phyloP scores from a whole-genome alignment of 1,284 basidiomycete genomes.

The Cutaneotrichosporon cyanovorans region DNA sequence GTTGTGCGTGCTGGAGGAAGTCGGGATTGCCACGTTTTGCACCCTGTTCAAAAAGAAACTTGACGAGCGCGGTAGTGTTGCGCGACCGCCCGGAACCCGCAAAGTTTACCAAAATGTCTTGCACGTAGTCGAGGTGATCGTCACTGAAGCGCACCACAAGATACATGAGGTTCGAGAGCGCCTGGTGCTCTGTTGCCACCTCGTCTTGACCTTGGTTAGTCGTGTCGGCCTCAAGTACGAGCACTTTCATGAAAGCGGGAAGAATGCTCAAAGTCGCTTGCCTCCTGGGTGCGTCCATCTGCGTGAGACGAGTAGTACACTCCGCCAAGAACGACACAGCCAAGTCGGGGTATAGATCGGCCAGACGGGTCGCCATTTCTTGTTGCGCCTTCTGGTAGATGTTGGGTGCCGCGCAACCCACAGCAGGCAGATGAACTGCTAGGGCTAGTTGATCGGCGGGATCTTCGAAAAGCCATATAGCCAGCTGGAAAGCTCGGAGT shows the following conservation, averaged over 20 bases:
- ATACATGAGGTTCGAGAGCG: constrained; percentile 75
- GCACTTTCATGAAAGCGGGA: constrained; percentile 69
- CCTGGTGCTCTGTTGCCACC: constrained; percentile 53
- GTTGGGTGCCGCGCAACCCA: constrained; percentile 64
- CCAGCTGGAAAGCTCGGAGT: constrained; percentile 66
- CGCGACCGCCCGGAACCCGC: constrained; percentile 25
- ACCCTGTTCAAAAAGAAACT: constrained; percentile 80
- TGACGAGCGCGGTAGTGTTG: constrained; percentile 71
- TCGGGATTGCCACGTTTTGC: constrained; percentile 70
- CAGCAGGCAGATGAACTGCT: constrained; percentile 63
- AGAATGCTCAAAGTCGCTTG: constrained; percentile 59
- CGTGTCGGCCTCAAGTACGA: constrained; percentile 53
- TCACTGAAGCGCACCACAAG: constrained; percentile 73
- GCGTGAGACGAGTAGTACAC: constrained; percentile 64
- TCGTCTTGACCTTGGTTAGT: constrained; percentile 27
- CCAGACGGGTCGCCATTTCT: constrained; percentile 67
- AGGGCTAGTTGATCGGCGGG: constrained; percentile 49
- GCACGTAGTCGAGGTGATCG: constrained; percentile 71
- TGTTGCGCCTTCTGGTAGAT: constrained; percentile 76
- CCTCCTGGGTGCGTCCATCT: constrained; percentile 54
- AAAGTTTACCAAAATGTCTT: constrained; percentile 69
- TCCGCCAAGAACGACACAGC: constrained; percentile 64
- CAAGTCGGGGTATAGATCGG: constrained; percentile 68
- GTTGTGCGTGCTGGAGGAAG: constrained; percentile 71
- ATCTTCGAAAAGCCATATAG: constrained; percentile 62